Conservation (phyloP, 2,329 filamentous ascomycete genomes). For the Zymoseptoria passerinii region DNA sequence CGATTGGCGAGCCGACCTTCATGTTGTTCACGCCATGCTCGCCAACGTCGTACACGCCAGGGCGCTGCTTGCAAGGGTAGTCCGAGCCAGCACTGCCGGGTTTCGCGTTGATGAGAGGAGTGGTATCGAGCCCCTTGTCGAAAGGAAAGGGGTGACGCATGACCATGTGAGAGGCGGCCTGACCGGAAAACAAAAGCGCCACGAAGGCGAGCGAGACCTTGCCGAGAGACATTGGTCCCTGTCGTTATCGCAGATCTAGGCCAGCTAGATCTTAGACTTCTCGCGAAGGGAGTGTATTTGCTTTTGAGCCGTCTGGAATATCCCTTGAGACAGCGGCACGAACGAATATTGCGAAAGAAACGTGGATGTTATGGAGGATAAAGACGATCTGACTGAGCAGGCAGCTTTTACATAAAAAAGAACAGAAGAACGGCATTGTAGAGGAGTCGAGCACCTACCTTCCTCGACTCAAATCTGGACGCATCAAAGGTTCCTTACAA, state of each 20-base stretch:
- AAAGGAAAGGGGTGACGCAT: conserved; percentile 64
- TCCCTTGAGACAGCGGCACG: neutral
- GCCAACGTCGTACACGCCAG: conserved; percentile 38
- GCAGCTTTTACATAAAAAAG: neutral
- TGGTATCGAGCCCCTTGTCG: conserved; percentile 47
- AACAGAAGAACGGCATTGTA: neutral
- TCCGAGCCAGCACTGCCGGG: conserved; percentile 34
- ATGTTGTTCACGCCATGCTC: conserved; percentile 48
- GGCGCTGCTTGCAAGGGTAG: conserved; percentile 71
- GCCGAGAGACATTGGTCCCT: conserved; percentile 7
- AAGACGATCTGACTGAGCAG: neutral
- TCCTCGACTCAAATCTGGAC: neutral
- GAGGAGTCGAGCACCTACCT: neutral
- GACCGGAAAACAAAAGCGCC: conserved; percentile 31
- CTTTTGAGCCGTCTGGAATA: conserved; percentile 4
- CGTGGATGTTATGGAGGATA: neutral
- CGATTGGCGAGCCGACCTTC: conserved; percentile 51
- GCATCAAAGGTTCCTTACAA: neutral
- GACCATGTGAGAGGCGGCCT: conserved; percentile 64
- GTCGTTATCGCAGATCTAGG: conserved; percentile 7
- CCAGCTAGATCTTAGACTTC: conserved; percentile 10
- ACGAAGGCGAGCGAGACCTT: conserved; percentile 4
- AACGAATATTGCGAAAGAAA: neutral
- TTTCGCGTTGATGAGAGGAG: conserved; percentile 54
- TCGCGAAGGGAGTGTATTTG: conserved; percentile 1